Evolutionary conservation across 2,329 filamentous ascomycete species (phyloP), one percentile per base, ranked within the genome.

Genomic region (Epichloe scottii): DNA sequence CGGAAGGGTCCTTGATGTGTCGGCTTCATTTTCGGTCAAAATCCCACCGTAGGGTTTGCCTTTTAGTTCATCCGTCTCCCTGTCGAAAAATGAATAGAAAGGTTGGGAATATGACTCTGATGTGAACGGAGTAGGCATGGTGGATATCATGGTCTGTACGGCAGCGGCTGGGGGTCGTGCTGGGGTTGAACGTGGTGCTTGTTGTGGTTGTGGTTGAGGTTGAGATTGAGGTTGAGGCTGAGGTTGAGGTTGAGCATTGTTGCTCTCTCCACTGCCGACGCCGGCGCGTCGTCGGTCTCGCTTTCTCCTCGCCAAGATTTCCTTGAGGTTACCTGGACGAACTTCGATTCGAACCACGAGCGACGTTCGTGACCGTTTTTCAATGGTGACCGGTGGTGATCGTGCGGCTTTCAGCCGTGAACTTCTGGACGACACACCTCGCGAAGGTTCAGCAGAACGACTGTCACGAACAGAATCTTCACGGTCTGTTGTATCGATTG

Each of bases 1-100:
- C 0, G 93, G 93, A 39, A 95, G 76, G 0, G 93, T 97, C 60
- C 87, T 87, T 2, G 86, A 83, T 0, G 93, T 98, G 62, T 97
- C 91, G 1, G 90, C 90, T 65, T 98, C 91, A 0, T 77, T 75
- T 66, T 97, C 91, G 0, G 80, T 87, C 30, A 98, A 74, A 48
- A 98, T 95, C 1, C 93, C 93, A 30, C 93, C 93, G 57, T 97
- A 98, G 0, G 93, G 93, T 64, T 95, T 97, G 47, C 86, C 86
- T 65, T 94, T 95, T 39, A 82, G 73, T 60, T 97, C 90, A 53
- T 96, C 90, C 17, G 82, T 82, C 59, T 96, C 91, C 57, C 87
- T 87, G 58, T 96, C 91, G 54, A 86, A 85, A 57, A 96, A 90
- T 0, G 87, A 87, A 59, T 91, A 91, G 62, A 94, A 91, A 1